A percentile compares a stretch with the other conserved stretches of the same genome.
These are phyloP conservation scores for Erysimum cheiri DNA, from an alignment of 441 rosid species.

Conservation along the genomic window DNA sequence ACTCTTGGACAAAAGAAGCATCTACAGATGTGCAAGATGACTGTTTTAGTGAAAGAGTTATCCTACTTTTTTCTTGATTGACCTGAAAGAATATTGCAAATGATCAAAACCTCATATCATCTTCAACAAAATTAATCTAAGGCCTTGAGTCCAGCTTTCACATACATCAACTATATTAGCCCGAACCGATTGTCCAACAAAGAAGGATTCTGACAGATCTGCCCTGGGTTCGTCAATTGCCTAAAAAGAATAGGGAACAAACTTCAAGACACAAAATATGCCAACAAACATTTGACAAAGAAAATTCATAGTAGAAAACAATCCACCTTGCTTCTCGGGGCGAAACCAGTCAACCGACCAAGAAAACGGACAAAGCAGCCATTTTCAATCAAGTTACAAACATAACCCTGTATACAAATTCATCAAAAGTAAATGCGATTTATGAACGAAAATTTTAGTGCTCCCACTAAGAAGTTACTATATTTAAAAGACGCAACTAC, in stretches of 20 bases:
- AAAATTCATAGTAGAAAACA: constrained; percentile 31
- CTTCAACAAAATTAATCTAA: constrained; percentile 29
- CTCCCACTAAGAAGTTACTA: constrained; percentile 15
- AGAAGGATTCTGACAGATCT: constrained; percentile 75
- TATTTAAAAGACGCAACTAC: constrained; percentile 37
- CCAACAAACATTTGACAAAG: constrained; percentile 31
- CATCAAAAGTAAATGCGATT: constrained; percentile 33
- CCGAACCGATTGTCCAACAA: constrained; percentile 95
- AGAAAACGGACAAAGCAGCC: constrained; percentile 99
- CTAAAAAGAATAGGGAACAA: constrained; percentile 44
- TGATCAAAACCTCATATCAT: constrained; percentile 27
- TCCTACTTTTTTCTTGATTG: constrained; percentile 67
- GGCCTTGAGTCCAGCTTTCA: constrained; percentile 43
- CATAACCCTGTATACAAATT: constrained; percentile 69
- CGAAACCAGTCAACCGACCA: constrained; percentile 94
- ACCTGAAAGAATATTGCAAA: constrained; percentile 57
- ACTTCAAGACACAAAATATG: constrained; percentile 14
- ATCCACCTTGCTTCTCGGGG: constrained; percentile 87
- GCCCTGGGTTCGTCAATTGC: constrained; percentile 72
- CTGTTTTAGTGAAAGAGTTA: constrained; percentile 88
- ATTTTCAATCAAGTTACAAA: constrained; percentile 85
- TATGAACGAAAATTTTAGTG: constrained; percentile 2
- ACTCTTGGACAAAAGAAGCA: constrained; percentile 81
- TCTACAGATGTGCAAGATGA: constrained; percentile 86
- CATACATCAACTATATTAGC: constrained; percentile 81